Percentiles rank a stretch among this genome's conserved stretches.
Conservation (phyloP, 1,284 basidiomycete genomes). For the Ganoderma boninense region DNA sequence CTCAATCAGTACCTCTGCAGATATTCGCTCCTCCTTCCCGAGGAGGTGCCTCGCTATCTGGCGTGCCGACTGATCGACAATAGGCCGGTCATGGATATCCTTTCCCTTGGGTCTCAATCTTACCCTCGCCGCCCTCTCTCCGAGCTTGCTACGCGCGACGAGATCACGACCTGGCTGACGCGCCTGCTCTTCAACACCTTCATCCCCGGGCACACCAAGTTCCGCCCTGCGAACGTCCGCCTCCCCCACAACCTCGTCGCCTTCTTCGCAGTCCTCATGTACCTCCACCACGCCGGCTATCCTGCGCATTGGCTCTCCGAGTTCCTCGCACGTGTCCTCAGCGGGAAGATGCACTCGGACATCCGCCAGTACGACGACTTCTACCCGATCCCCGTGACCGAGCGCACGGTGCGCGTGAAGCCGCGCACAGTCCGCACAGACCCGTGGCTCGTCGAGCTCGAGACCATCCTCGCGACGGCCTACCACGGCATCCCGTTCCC, state of each 20-base stretch:
- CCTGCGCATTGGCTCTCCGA: slow-evolving; percentile 48
- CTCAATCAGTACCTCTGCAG: slow-evolving; percentile 23
- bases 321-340: slow-evolving; percentile 41
- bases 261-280: slow-evolving; percentile 46
- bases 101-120: slow-evolving; percentile 31
- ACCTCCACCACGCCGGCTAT: slow-evolving; percentile 46
- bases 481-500: slow-evolving; percentile 43
- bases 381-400: slow-evolving; percentile 43
- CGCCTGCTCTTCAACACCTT: slow-evolving; percentile 47
- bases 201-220: slow-evolving; percentile 40
- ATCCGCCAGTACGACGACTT: slow-evolving; percentile 37
- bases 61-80: slow-evolving; percentile 37
- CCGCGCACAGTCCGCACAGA: slow-evolving; percentile 40
- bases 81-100: slow-evolving; percentile 30
- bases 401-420: slow-evolving; percentile 33
- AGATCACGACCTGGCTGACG: slow-evolving; percentile 49
- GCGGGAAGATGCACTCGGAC: slow-evolving; percentile 40
- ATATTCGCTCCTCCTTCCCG: slow-evolving; percentile 41
- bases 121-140: slow-evolving; percentile 39
- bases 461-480: slow-evolving; percentile 40
- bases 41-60: slow-evolving; percentile 41
- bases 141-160: slow-evolving; percentile 42
- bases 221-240: slow-evolving; percentile 41
- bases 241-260: slow-evolving; percentile 49
- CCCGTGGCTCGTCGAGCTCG: slow-evolving; percentile 44